Evolutionary conservation across 2,329 filamentous ascomycete species (phyloP).

Genomic region (Rhynchosporium graminicola): DNA sequence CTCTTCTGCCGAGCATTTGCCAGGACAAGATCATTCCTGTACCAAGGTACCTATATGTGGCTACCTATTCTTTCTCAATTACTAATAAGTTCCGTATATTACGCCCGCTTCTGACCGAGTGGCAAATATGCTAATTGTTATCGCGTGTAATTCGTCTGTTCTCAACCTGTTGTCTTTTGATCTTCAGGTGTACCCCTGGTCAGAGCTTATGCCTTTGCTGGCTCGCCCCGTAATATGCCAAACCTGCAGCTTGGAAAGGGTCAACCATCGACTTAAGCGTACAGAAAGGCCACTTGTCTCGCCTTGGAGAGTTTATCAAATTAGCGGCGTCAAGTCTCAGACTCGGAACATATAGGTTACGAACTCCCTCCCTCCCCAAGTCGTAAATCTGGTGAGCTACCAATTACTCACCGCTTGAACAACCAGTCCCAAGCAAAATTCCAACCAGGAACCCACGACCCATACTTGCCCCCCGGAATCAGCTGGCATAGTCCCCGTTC

Average conservation of each 20-base stretch:
- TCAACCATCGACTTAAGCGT: constrained; percentile 19
- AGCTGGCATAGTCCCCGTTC: constrained; percentile 22
- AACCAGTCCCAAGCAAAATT: constrained; percentile 19
- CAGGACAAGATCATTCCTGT: constrained; percentile 15
- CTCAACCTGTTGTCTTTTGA: constrained; percentile 7
- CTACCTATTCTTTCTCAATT: no score
- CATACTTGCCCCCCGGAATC: constrained; percentile 20
- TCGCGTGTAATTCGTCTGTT: constrained; percentile 13
- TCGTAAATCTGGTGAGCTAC: constrained; percentile 27
- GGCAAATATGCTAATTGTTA: constrained; percentile 16
- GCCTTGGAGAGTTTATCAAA: constrained; percentile 28
- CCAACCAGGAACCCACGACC: constrained; percentile 27
- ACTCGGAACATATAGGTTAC: constrained; percentile 26
- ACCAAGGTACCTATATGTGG: no score
- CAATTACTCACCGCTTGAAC: constrained; percentile 29
- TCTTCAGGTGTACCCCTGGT: constrained; percentile 21
- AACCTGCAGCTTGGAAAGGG: constrained; percentile 27
- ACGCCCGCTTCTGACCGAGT: constrained; percentile 22
- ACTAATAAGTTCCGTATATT: neutral
- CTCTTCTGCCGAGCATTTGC: constrained; percentile 21
- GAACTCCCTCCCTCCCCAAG: constrained; percentile 17
- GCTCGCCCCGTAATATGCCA: constrained; percentile 26
- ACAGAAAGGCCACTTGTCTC: constrained; percentile 27
- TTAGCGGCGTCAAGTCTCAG: constrained; percentile 31
- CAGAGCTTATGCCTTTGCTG: constrained; percentile 23